Evolutionary conservation across 371 early-diverging fungal genomes (phyloP).

Genomic region (Mucor racemosus): DNA sequence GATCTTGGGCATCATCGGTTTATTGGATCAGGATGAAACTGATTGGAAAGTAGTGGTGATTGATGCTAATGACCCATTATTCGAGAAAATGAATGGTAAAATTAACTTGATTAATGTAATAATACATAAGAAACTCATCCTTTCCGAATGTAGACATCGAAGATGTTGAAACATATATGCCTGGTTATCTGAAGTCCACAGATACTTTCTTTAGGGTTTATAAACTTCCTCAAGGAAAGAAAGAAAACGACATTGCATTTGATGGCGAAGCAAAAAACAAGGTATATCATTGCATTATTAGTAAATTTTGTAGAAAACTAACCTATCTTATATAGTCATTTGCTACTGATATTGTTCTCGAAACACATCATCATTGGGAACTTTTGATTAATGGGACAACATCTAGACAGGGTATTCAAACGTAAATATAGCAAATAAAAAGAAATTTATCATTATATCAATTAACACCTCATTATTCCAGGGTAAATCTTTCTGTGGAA

Average conservation of each 20-base stretch:
- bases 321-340: conserved; percentile 55
- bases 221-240: conserved; percentile 93
- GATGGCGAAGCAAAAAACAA: conserved; percentile 84
- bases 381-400: conserved; percentile 73
- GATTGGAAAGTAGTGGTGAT: conserved; percentile 98
- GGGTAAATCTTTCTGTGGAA: conserved; percentile 68
- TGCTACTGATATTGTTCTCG: conserved; percentile 85
- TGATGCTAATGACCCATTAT: conserved; percentile 88
- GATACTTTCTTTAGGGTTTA: conserved; percentile 90
- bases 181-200: conserved; percentile 84
- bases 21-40: conserved; percentile 95
- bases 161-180: conserved; percentile 87
- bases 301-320: not conserved
- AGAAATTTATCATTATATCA: not conserved
- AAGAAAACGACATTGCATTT: conserved; percentile 91
- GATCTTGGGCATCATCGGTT: conserved; percentile 91
- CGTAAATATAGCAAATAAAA: conserved; percentile 44
- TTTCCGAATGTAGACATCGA: conserved; percentile 62
- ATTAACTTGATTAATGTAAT: not conserved
- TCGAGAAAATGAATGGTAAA: conserved; percentile 78
- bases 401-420: conserved; percentile 64
- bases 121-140: not conserved
- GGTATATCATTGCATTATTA: conserved; percentile 27
- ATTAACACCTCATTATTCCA: conserved; percentile 21
- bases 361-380: conserved; percentile 94